Evolutionary conservation across 768 basidiomycete species (phyloP).

Genomic region (Inosperma sp.): DNA sequence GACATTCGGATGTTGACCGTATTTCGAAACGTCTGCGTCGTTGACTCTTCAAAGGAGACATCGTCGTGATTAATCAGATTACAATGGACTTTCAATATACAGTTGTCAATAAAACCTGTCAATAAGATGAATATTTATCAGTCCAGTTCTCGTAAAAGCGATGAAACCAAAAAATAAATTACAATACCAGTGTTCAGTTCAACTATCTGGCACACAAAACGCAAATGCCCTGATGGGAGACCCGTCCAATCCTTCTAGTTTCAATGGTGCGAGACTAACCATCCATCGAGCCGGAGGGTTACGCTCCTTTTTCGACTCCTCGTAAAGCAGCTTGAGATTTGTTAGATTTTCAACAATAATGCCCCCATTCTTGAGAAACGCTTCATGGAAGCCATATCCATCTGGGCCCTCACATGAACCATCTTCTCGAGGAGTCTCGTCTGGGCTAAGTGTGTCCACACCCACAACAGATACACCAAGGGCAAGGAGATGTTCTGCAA

Average conservation of each 20-base stretch:
- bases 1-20: no score
- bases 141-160: no score
- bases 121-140: no score
- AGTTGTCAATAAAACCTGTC: no score
- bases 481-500: conserved; percentile 45
- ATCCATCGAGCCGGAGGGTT: conserved; percentile 27
- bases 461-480: conserved; percentile 56
- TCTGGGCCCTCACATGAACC: conserved; percentile 24
- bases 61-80: no score
- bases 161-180: no score
- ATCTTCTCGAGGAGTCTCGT: conserved; percentile 48
- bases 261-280: conserved; percentile 57
- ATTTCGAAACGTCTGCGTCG: no score
- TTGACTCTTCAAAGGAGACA: no score
- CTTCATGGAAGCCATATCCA: conserved; percentile 54
- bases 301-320: conserved; percentile 16
- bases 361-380: conserved; percentile 54
- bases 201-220: conserved; percentile 19
- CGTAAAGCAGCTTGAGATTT: conserved; percentile 41
- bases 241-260: conserved; percentile 52
- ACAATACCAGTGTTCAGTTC: no score
- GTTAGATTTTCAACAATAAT: conserved; percentile 70
- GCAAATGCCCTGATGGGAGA: conserved; percentile 68
- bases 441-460: conserved; percentile 62
- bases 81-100: no score